Evolutionary conservation across 148 eudicot genomes (phyloP).

Genomic region (Nepenthes gracilis): DNA sequence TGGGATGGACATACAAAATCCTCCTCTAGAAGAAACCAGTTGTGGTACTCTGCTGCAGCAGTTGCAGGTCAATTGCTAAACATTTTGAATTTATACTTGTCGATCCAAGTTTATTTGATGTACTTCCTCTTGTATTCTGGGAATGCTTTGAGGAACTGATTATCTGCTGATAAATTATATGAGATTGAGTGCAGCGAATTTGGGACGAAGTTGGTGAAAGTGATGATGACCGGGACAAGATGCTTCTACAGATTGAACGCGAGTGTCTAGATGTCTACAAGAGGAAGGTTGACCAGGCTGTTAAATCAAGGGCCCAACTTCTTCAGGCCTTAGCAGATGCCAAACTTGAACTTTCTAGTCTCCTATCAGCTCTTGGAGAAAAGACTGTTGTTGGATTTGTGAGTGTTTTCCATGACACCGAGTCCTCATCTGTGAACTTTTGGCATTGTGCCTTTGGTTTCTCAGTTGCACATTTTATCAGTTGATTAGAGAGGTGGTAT

Average conservation of each 20-base stretch:
- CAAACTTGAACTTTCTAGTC: slow-evolving; percentile 59
- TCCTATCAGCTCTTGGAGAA: slow-evolving; percentile 84
- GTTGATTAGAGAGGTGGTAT: not conserved
- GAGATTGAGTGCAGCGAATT: slow-evolving; percentile 51
- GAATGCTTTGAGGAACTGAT: not conserved
- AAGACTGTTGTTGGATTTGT: slow-evolving; percentile 66
- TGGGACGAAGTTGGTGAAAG: slow-evolving; percentile 99
- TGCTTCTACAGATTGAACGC: slow-evolving; percentile 88
- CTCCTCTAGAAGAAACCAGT: slow-evolving; percentile 49
- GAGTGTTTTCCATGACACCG: slow-evolving; percentile 11
- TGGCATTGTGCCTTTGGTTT: not conserved
- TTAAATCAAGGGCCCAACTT: slow-evolving; percentile 79
- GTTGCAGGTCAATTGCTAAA: slow-evolving; percentile 51
- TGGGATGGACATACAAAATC: slow-evolving; percentile 34
- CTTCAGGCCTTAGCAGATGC: slow-evolving; percentile 87
- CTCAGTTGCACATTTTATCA: not conserved
- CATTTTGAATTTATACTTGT: not conserved
- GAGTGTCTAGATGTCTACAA: slow-evolving; percentile 95
- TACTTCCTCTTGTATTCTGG: not conserved
- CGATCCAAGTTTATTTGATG: not conserved
- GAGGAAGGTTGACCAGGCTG: slow-evolving; percentile 94
- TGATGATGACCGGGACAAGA: slow-evolving; percentile 89
- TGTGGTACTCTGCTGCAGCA: slow-evolving; percentile 77
- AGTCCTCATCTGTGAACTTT: not conserved
- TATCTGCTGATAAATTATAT: not conserved